Evolutionary conservation across 805 yeast genomes (phyloP).

Genomic region (Ogataea naganishii): DNA sequence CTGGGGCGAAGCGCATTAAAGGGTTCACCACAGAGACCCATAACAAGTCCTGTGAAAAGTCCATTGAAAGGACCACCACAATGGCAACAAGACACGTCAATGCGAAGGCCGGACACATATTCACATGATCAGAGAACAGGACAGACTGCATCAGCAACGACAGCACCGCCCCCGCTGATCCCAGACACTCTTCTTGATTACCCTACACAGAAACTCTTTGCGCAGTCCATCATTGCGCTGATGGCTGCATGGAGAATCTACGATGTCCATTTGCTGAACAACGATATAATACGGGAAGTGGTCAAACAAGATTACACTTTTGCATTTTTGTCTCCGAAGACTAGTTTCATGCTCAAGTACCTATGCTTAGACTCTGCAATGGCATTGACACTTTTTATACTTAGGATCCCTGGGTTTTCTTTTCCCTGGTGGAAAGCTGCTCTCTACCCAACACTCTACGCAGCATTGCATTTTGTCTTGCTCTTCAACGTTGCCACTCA

Average conservation of each 20-base stretch:
- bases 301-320: constrained; percentile 16
- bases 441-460: constrained; percentile 18
- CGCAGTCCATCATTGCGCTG: constrained; percentile 55
- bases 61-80: no score
- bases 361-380: constrained; percentile 63
- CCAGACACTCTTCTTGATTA: constrained; percentile 61
- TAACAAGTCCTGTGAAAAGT: no score
- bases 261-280: constrained; percentile 54
- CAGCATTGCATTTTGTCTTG: constrained; percentile 7
- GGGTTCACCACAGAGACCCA: no score
- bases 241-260: constrained; percentile 85
- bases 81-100: no score
- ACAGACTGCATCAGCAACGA: no score
- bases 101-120: no score
- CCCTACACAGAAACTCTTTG: constrained; percentile 67
- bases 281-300: constrained; percentile 21
- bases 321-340: constrained; percentile 35
- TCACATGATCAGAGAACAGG: no score
- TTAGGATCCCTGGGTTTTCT: constrained; percentile 61
- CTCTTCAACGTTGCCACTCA: constrained; percentile 5
- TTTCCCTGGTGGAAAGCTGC: no score
- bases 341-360: constrained; percentile 62
- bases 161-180: constrained; percentile 39
- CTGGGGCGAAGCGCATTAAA: no score
- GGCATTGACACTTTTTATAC: constrained; percentile 59